Conservation (phyloP, 331 rosid species). For the Saraca asoca region DNA sequence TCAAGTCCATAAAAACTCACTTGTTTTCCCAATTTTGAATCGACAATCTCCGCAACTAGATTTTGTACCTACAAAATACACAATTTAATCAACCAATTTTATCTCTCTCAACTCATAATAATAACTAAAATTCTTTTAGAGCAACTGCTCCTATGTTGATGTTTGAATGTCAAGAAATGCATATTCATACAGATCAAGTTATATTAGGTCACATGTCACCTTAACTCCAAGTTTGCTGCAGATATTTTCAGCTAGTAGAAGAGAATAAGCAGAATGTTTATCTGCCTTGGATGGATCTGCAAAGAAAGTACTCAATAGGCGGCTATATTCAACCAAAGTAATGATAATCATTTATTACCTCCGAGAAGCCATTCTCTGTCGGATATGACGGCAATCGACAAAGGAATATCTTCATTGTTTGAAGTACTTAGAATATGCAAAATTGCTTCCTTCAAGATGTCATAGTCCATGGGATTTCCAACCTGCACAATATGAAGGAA, state of each 20-base stretch:
- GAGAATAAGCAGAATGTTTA: constrained; percentile 80
- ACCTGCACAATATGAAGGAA: constrained; percentile 47
- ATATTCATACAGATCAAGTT: not conserved
- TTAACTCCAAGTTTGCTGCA: constrained; percentile 75
- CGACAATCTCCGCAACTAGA: constrained; percentile 87
- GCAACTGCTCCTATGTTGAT: constrained; percentile 6
- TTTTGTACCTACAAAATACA: constrained; percentile 74
- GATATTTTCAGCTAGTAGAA: constrained; percentile 86
- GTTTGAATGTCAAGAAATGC: not conserved
- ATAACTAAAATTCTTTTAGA: constrained; percentile 20
- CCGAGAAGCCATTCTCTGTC: constrained; percentile 90
- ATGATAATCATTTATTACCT: constrained; percentile 48
- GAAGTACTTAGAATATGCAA: constrained; percentile 58
- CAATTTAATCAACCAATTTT: constrained; percentile 17
- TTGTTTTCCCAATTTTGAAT: constrained; percentile 89
- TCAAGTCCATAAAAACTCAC: constrained; percentile 42
- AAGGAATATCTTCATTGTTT: constrained; percentile 56
- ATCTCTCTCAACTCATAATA: constrained; percentile 10
- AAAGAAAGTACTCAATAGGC: constrained; percentile 38
- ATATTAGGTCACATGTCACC: constrained; percentile 44
- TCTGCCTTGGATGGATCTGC: constrained; percentile 88
- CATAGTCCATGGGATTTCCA: constrained; percentile 92
- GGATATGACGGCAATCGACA: constrained; percentile 75
- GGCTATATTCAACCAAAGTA: constrained; percentile 35
- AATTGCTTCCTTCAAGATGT: constrained; percentile 69